Evolutionary conservation across 768 basidiomycete species (phyloP), one percentile per base, ranked within the genome.

Genomic region (Suillus paluster): DNA sequence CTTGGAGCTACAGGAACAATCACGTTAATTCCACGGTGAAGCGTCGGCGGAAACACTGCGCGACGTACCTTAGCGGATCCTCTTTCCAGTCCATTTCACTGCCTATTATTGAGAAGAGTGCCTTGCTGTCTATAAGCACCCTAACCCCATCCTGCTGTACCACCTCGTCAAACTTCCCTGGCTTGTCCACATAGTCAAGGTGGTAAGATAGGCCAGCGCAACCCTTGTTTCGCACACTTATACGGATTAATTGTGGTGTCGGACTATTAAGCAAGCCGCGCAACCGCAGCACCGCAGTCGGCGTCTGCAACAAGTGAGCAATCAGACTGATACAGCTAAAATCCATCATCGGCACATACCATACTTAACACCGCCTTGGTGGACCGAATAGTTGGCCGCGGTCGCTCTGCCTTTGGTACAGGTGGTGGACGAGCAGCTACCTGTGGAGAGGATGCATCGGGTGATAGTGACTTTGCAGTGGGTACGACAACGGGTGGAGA

Each of bases 11-110:
- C 7, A 63, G 52, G 21, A 12, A 63, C 58, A 19, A 46, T n/a
- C 36, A 19, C 41, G 64, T 62, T 45, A 64, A 58, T 46, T 15
- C 52, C 57, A 57, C 46, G 34, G 19, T 21, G n/a, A 6, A 50
- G 19, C 30, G n/a, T 30, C 17, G 9, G 27, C 11, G n/a, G 36
- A 39, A 44, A 36, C 48, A 55, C 36, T 21, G 50, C 56, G 63
- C 58, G 11, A 79, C 88, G 58, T 63, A 92, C 91, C 94, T 96
- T 46, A 99, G 78, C 36, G 87, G 76, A 73, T 97, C 95, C 79
- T 99, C 97, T 63, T 87, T 84, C 97, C 97, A 99, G 72, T 97
- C 95, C 97, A 99, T 99, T 82, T 93, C 92, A 75, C 94, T 97
- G 55, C 97, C 97, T 63, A 99, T 97, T 67, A 99, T 97, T 62